Conservation (phyloP, 805 yeast genomes). For the Metschnikowia lunata region DNA sequence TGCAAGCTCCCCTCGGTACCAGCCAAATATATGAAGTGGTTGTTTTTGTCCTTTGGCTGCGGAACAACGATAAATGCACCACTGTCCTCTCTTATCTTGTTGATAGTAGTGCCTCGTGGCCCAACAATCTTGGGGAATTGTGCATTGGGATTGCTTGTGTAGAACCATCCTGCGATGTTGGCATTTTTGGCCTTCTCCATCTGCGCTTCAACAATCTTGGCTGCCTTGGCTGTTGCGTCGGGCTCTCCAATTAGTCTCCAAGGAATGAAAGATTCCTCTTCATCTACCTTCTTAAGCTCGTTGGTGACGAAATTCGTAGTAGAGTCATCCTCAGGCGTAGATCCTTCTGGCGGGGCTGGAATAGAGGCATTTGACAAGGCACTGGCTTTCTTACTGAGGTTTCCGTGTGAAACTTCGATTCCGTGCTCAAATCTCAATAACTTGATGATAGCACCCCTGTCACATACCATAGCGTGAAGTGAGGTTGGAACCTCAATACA, state of each 20-base stretch:
- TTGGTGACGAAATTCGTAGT: conserved; percentile 43
- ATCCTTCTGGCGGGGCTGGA: conserved; percentile 46
- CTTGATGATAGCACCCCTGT: conserved; percentile 60
- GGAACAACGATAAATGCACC: conserved; percentile 63
- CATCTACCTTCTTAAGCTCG: conserved; percentile 18
- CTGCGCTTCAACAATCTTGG: conserved; percentile 44
- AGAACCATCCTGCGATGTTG: conserved; percentile 55
- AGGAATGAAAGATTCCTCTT: conserved; percentile 40
- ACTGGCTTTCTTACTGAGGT: conserved; percentile 44
- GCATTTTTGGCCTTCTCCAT: conserved; percentile 45
- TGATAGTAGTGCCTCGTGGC: conserved; percentile 66
- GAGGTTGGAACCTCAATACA: conserved; percentile 54
- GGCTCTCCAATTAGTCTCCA: conserved; percentile 64
- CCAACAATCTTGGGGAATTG: conserved; percentile 67
- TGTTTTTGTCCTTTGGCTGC: conserved; percentile 46
- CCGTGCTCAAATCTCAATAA: conserved; percentile 47
- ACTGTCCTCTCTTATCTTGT: conserved; percentile 53
- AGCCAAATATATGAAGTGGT: conserved; percentile 52
- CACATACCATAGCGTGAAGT: conserved; percentile 58
- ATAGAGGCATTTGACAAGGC: conserved; percentile 42
- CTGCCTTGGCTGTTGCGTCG: conserved; percentile 49
- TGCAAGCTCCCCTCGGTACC: conserved; percentile 55
- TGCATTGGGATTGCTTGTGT: conserved; percentile 46
- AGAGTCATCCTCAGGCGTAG: conserved; percentile 36
- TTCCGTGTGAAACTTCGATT: conserved; percentile 60